phyloP scores from a whole-genome alignment of 352 stramenopile species.

The Phytophthora podocarpi region DNA sequence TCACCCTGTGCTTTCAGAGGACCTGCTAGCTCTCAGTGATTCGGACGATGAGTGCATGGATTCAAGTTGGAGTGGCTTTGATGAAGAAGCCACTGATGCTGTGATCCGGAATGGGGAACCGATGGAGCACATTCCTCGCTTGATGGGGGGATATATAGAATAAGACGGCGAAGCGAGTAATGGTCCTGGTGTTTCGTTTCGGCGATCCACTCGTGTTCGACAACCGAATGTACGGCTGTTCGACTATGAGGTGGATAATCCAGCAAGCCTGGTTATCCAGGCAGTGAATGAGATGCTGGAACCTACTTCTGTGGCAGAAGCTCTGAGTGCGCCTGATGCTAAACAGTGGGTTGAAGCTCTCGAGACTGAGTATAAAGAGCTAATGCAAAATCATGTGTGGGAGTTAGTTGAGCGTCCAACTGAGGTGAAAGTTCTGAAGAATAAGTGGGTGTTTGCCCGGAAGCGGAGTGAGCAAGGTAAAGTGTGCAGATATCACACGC shows the following conservation, averaged over 20 bases:
- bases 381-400: constrained; percentile 5
- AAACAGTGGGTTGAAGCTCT: constrained; percentile 1
- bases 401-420: neutral
- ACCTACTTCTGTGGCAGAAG: neutral
- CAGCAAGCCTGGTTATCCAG: constrained; percentile 1
- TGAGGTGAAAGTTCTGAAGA: neutral
- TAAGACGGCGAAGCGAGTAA: neutral
- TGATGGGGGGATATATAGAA: neutral
- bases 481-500: constrained; percentile 5
- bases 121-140: neutral
- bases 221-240: neutral
- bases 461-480: neutral
- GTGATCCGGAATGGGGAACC: constrained; percentile 1
- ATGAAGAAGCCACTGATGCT: neutral
- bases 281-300: neutral
- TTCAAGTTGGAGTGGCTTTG: neutral
- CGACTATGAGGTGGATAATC: neutral
- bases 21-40: constrained; percentile 8
- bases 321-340: neutral
- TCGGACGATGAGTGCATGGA: constrained; percentile 1
- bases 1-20: neutral
- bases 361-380: neutral
- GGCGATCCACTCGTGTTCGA: constrained; percentile 13
- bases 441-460: neutral
- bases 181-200: constrained; percentile 1